These are phyloP conservation scores for Agaricus subrufescens DNA, from an alignment of 768 basidiomycete species.

Conservation along the genomic window DNA sequence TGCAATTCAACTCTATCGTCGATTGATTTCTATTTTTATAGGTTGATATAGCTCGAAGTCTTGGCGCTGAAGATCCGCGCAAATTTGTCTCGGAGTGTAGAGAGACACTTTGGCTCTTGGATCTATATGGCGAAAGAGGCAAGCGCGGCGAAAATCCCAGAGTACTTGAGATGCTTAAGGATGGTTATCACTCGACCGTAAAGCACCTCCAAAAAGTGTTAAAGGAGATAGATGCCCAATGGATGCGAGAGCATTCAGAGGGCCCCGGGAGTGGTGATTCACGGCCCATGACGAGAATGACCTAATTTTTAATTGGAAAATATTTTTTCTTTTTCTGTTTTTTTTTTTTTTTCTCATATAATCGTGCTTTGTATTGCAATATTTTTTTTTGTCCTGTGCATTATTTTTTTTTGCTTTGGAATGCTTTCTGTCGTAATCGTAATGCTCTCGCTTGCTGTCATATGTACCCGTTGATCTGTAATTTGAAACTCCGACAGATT, in stretches of 20 bases:
- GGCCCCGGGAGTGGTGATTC: neutral
- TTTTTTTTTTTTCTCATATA: neutral
- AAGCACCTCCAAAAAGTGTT: slow-evolving; percentile 46
- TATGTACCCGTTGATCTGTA: neutral
- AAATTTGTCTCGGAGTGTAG: slow-evolving; percentile 43
- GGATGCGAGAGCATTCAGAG: slow-evolving; percentile 27
- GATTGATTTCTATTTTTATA: slow-evolving; percentile 17
- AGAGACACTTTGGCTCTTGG: slow-evolving; percentile 46
- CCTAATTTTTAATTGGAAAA: neutral
- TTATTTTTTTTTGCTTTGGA: neutral
- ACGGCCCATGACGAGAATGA: slow-evolving; percentile 4
- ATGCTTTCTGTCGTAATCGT: slow-evolving; percentile 1
- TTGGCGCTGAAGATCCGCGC: slow-evolving; percentile 36
- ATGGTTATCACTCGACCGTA: slow-evolving; percentile 36
- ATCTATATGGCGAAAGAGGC: slow-evolving; percentile 54
- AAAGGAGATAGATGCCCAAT: slow-evolving; percentile 41
- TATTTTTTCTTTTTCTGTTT: no score
- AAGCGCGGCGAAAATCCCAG: slow-evolving; percentile 41
- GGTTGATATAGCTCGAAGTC: slow-evolving; percentile 50
- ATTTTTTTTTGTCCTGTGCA: neutral
- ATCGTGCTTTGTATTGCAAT: neutral
- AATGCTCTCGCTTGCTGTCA: slow-evolving; percentile 8
- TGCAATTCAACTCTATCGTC: neutral
- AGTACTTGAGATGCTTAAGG: slow-evolving; percentile 47
- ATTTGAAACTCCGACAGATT: slow-evolving; percentile 8